Conservation (phyloP, 345 rosid genomes). For the Conringia planisiliqua region DNA sequence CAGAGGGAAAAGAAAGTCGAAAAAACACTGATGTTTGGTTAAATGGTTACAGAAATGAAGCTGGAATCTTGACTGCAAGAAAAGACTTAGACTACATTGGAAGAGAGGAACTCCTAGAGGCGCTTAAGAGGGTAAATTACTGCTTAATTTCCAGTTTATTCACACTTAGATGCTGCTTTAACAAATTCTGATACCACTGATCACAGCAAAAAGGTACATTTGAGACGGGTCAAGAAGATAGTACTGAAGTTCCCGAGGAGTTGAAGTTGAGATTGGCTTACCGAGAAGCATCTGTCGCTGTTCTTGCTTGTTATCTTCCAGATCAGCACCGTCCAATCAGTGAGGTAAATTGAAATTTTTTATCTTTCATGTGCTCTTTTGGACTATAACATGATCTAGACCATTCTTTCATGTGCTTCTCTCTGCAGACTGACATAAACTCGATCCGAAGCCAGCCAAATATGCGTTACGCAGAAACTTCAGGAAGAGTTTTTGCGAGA, state of each 20-base stretch:
- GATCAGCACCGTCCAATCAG: constrained; percentile 70
- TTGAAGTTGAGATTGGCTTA: constrained; percentile 82
- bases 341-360: constrained; percentile 41
- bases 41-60: constrained; percentile 69
- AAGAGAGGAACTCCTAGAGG: constrained; percentile 85
- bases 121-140: constrained; percentile 72
- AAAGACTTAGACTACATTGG: constrained; percentile 89
- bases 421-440: constrained; percentile 75
- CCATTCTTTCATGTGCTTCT: constrained; percentile 20
- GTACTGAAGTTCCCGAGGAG: constrained; percentile 78
- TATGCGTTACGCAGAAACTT: neutral
- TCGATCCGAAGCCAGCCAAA: neutral
- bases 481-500: neutral
- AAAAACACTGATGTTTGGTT: constrained; percentile 31
- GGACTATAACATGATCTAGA: neutral
- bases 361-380: neutral
- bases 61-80: constrained; percentile 96
- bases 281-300: constrained; percentile 93
- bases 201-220: constrained; percentile 92
- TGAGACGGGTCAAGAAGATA: constrained; percentile 95
- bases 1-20: neutral
- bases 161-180: neutral
- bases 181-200: constrained; percentile 4
- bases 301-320: constrained; percentile 85
- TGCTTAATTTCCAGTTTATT: neutral